Evolutionary conservation across 345 rosid species (phyloP), one percentile per base, ranked within the genome.

Genomic region (Acer saccharum): DNA sequence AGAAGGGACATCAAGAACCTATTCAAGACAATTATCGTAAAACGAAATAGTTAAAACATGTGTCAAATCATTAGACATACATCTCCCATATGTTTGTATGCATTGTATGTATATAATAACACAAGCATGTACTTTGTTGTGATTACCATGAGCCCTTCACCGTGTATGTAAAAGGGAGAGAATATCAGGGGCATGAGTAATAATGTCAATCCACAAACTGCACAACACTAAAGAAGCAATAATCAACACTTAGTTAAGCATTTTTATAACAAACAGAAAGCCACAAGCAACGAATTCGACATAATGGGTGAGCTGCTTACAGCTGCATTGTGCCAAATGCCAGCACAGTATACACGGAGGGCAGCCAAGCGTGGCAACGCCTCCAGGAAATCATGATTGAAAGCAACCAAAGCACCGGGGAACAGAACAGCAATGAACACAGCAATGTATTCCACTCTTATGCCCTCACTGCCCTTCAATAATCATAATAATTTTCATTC

Each of bases 241-340:
- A 62, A 75, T 23, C 62, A 43, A 50, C 48, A 57, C 2, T 57
- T 13, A 27, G 64, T 63, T 10, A 71, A 1, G 6, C 65, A 35
- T 11, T n/a, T 50, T 18, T 16, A 27, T 27, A 50, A 29, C 69
- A 62, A 27, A 62, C 23, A 44, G 29, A 44, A 44, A 1, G 68
- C 21, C 6, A n/a, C 60, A 54, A 69, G 18, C 16, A 3, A 20
- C 66, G 29, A 57, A 62, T 10, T 57, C 12, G 32, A 69, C 21
- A 46, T 4, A 46, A 5, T 23, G 10, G 2, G 14, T 1, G 70
- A 75, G 71, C 79, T 3, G 66, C 80, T 81, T 84, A 95, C 99
- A 91, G 87, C 90, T 55, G 94, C 98, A 82, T 96, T 96, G 76
- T 96, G 98, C 98, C 99, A 96, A 77, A 96, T 84, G 62, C 99